Base-by-base conservation (phyloP, 2,329 filamentous ascomycete species). In the Xylaria sp. region DNA sequence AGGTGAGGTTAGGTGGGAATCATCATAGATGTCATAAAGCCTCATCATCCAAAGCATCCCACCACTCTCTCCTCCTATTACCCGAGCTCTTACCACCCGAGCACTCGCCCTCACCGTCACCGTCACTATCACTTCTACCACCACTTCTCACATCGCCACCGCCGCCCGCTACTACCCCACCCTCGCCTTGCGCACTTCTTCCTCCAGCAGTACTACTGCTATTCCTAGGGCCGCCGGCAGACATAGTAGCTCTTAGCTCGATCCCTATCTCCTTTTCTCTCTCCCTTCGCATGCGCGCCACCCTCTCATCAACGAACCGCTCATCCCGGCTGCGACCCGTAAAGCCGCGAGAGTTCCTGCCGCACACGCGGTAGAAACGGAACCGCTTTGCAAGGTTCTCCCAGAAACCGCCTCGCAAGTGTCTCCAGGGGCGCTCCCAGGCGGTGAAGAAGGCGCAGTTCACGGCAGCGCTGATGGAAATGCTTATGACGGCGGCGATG, bases 341-440 rank as follows among this genome's bases (percentile, higher is more conserved):
- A 14, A 47, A 47, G 14, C 45, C 23, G 6, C 45, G 19, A 83
- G 28, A 4, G 28, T 31, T 31, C 28, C 57, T 80, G 78, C 3
- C 73, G 70, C 62, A 59, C 61, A 54, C 51, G 23, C 59, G 12
- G 9, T 57, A 35, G 4, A 67, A 2, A n/a, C 67, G 62, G 46
- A 77, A 47, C 53, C 69, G 58, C 57, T 67, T 57, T 23, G 60
- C 69, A 45, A 78, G 58, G 7, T 66, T 58, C 35, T 68, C 70
- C 72, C 75, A 76, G 61, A 78, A 76, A 2, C 73, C 71, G 57
- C 70, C 73, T 12, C 65, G 71, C 51, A 86, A 82, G 60, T 87
- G 81, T 46, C 79, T 78, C 90, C 90, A 94, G 0, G 91, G 91
- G 72, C 86, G 87, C 74, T 94, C 91, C 46, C 89, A 83, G 31